Evolutionary conservation across 2,329 filamentous ascomycete species (phyloP).

Genomic region (Aspergillus sp.): DNA sequence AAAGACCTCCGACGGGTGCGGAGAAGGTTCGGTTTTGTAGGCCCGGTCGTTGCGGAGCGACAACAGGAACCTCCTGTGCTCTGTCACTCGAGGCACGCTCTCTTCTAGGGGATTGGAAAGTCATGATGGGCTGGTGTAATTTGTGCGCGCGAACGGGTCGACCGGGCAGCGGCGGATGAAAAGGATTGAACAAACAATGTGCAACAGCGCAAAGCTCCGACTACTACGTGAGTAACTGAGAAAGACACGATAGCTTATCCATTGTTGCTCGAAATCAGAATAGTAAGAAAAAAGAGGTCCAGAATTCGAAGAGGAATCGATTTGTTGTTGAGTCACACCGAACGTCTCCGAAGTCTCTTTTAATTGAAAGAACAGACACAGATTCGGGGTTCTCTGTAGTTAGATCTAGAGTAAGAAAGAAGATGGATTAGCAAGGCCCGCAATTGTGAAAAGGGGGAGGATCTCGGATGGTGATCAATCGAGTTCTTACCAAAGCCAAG

Average conservation of each 20-base stretch:
- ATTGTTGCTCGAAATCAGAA: constrained; percentile 20
- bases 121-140: constrained; percentile 13
- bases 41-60: constrained; percentile 23
- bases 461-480: too few relatives aligned
- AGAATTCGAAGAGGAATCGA: constrained; percentile 1
- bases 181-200: constrained; percentile 13
- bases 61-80: constrained; percentile 17
- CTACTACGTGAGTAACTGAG: constrained; percentile 25
- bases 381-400: too few relatives aligned
- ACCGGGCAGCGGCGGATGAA: constrained; percentile 8
- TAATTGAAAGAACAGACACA: too few relatives aligned
- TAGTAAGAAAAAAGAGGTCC: constrained; percentile 1
- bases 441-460: not conserved
- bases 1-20: constrained; percentile 26
- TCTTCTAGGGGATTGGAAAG: constrained; percentile 21
- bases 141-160: constrained; percentile 7
- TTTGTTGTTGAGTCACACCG: too few relatives aligned
- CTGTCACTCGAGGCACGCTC: constrained; percentile 30
- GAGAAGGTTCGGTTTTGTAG: constrained; percentile 31
- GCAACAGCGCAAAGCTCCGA: constrained; percentile 17
- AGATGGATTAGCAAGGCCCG: not conserved
- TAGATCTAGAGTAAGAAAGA: constrained; percentile 1
- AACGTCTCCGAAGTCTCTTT: too few relatives aligned
- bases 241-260: constrained; percentile 25
- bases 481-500: too few relatives aligned